These are phyloP conservation scores for Xylariaceae sp. DNA, from an alignment of 2,329 filamentous ascomycete genomes.

Conservation along the genomic window DNA sequence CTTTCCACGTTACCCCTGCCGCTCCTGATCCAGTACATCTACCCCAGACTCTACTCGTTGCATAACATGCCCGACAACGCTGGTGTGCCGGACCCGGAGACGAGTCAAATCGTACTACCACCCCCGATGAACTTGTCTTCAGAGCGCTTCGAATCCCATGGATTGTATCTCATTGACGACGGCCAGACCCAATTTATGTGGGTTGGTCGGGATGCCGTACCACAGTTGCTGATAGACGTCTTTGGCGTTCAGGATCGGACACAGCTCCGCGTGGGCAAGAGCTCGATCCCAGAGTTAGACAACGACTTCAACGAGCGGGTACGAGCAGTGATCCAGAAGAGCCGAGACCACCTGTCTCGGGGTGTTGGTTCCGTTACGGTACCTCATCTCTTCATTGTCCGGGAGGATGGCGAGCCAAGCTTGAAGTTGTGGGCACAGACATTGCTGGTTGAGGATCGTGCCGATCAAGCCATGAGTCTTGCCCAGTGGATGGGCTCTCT, in stretches of 20 bases:
- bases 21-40: constrained; percentile 88
- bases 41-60: constrained; percentile 75
- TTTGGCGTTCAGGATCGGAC: constrained; percentile 82
- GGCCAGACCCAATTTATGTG: constrained; percentile 97
- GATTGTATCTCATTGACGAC: constrained; percentile 93
- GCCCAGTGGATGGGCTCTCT: constrained; percentile 89
- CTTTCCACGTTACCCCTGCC: constrained; percentile 91
- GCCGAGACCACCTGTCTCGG: constrained; percentile 75
- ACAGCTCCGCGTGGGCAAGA: constrained; percentile 87
- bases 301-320: constrained; percentile 96
- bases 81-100: constrained; percentile 77
- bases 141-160: constrained; percentile 80
- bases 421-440: constrained; percentile 97
- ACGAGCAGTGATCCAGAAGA: constrained; percentile 86
- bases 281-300: constrained; percentile 77
- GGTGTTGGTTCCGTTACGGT: constrained; percentile 91
- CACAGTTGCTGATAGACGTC: constrained; percentile 80
- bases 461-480: constrained; percentile 88
- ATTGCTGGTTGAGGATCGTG: constrained; percentile 86
- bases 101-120: constrained; percentile 83
- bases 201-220: constrained; percentile 89
- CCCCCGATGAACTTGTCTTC: constrained; percentile 82
- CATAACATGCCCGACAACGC: constrained; percentile 97
- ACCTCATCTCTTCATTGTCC: constrained; percentile 86
- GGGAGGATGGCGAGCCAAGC: constrained; percentile 93